phyloP scores from a whole-genome alignment of 768 basidiomycete genomes.

The Boletus rufocinnamomeus region DNA sequence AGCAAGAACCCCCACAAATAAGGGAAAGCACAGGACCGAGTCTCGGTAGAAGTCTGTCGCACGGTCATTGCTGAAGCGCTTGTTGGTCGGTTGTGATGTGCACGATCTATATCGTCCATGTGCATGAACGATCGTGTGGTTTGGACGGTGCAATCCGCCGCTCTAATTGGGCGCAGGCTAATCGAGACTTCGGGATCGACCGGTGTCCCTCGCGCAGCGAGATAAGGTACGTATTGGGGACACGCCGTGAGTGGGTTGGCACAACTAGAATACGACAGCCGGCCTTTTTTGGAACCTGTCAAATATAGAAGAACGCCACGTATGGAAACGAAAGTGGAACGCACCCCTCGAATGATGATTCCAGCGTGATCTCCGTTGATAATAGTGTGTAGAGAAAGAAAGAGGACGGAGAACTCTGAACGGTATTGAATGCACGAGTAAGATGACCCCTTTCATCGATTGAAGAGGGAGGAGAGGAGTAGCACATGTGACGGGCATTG shows the following conservation, averaged over 20 bases:
- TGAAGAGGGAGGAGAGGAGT: not conserved
- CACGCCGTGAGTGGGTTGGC: not conserved
- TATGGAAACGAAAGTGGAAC: not conserved
- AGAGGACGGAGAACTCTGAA: not conserved
- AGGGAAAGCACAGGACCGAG: not conserved
- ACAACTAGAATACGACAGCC: not conserved
- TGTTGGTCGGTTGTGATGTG: not conserved
- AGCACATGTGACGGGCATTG: not conserved
- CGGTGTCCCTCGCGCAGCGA: not conserved
- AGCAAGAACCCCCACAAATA: not conserved
- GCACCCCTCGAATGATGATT: not conserved
- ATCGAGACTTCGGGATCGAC: too few species aligned
- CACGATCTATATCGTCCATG: too few species aligned
- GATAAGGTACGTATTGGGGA: not conserved
- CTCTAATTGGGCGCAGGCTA: not conserved
- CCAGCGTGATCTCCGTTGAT: not conserved
- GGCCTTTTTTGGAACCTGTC: not conserved
- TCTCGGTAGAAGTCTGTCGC: not conserved
- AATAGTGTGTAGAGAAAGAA: not conserved
- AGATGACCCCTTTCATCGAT: not conserved
- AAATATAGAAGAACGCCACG: not conserved
- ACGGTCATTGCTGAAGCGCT: not conserved
- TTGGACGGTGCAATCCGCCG: not conserved
- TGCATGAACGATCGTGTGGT: not conserved
- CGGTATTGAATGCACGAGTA: not conserved